phyloP scores from a whole-genome alignment of 2,329 filamentous ascomycete genomes.

The Aspergillus glaucus region DNA sequence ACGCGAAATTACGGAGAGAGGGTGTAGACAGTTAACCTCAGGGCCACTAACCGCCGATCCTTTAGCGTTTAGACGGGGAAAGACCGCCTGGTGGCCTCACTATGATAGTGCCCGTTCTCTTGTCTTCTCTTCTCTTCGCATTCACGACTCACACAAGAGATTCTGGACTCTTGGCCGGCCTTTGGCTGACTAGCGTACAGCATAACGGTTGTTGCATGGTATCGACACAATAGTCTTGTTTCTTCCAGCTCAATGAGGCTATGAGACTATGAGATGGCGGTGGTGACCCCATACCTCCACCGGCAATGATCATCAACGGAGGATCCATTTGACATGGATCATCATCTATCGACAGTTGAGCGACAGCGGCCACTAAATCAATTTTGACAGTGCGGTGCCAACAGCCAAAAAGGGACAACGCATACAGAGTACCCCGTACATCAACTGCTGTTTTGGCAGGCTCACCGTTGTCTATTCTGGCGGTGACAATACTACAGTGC shows the following conservation, averaged over 20 bases:
- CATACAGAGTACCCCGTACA: not conserved
- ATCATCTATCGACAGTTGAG: not conserved
- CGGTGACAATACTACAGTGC: too few relatives aligned
- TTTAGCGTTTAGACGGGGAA: not conserved
- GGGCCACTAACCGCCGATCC: constrained; percentile 1
- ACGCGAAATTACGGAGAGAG: not conserved
- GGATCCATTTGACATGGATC: not conserved
- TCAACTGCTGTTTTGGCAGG: too few relatives aligned
- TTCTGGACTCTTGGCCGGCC: not conserved
- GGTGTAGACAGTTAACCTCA: not conserved
- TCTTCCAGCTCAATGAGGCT: not conserved
- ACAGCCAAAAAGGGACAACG: constrained; percentile 1
- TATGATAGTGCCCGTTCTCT: not conserved
- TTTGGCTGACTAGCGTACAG: not conserved
- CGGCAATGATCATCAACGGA: not conserved
- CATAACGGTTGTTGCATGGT: not conserved
- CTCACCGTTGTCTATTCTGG: too few relatives aligned
- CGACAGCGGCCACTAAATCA: not conserved
- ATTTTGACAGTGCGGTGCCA: constrained; percentile 3
- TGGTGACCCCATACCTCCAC: not conserved
- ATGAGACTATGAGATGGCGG: not conserved
- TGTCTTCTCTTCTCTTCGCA: not conserved
- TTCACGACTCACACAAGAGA: not conserved
- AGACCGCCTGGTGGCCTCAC: not conserved
- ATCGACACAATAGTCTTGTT: not conserved